These are phyloP conservation scores for Fusarium nurragi DNA, from an alignment of 2,329 filamentous ascomycete species.

Conservation along the genomic window DNA sequence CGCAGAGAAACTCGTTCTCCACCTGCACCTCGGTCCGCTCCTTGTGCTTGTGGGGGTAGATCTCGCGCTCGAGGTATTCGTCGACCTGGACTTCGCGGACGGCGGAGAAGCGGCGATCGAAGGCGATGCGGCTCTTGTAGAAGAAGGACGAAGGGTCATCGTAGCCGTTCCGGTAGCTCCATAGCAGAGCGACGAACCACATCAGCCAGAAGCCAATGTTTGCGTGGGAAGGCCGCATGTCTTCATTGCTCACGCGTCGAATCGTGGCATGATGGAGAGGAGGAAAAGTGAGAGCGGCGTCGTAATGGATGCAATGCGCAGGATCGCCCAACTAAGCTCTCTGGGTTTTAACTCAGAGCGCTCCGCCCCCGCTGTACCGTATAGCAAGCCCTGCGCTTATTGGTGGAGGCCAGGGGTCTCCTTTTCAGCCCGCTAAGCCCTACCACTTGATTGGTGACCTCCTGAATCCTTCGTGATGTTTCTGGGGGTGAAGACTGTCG, in stretches of 20 bases:
- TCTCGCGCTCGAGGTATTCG: slow-evolving; percentile 31
- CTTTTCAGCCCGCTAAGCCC: neutral
- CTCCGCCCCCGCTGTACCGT: slow-evolving; percentile 2
- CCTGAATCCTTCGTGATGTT: neutral
- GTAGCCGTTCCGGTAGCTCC: slow-evolving; percentile 46
- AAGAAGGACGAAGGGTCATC: slow-evolving; percentile 51
- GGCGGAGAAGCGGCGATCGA: slow-evolving; percentile 42
- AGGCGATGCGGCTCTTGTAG: slow-evolving; percentile 45
- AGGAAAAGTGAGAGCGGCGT: neutral
- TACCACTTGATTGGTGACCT: slow-evolving; percentile 1
- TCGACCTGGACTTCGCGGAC: slow-evolving; percentile 43
- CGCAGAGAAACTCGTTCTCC: slow-evolving; percentile 40
- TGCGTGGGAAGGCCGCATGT: slow-evolving; percentile 43
- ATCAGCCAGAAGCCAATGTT: slow-evolving; percentile 47
- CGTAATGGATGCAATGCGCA: no score
- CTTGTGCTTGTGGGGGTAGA: slow-evolving; percentile 18
- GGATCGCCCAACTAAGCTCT: no score
- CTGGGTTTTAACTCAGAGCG: neutral
- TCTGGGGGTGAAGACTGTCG: neutral
- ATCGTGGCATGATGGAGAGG: neutral
- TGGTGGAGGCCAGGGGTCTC: neutral
- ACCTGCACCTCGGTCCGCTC: slow-evolving; percentile 14
- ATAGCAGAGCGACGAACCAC: slow-evolving; percentile 43
- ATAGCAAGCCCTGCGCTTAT: neutral
- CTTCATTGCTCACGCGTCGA: slow-evolving; percentile 24